Percentiles rank a stretch among this genome's conserved stretches.
Evolutionary conservation across 2,329 filamentous ascomycete genomes (phyloP).

Genomic region (Tolypocladium sp.): DNA sequence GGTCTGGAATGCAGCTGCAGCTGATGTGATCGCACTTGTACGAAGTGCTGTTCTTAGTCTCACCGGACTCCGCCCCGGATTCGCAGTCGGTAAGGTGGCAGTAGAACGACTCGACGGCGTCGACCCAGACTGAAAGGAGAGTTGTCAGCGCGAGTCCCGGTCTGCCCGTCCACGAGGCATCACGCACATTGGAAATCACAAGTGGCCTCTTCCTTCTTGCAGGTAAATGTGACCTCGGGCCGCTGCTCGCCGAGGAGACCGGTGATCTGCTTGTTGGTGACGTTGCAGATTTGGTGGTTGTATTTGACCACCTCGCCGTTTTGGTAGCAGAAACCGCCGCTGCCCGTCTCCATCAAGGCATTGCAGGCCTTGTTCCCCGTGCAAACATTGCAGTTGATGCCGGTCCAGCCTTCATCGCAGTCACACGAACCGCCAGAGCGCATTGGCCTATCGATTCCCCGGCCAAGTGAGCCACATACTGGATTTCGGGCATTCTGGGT

Average conservation of each 20-base stretch:
- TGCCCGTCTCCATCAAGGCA: slow-evolving; percentile 72
- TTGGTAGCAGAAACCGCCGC: slow-evolving; percentile 85
- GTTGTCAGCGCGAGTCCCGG: slow-evolving; percentile 4
- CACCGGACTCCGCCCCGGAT: slow-evolving; percentile 59
- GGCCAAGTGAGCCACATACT: slow-evolving; percentile 81
- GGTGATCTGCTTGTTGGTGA: slow-evolving; percentile 91
- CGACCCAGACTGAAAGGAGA: slow-evolving; percentile 70
- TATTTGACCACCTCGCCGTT: slow-evolving; percentile 84
- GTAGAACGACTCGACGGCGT: slow-evolving; percentile 90
- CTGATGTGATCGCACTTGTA: slow-evolving; percentile 80
- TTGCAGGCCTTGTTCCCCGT: slow-evolving; percentile 75
- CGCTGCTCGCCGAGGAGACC: slow-evolving; percentile 75
- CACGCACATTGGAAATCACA: slow-evolving; percentile 90
- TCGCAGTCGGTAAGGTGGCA: slow-evolving; percentile 78
- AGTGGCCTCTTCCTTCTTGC: slow-evolving; percentile 60
- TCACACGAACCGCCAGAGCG: slow-evolving; percentile 64
- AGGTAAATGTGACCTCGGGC: slow-evolving; percentile 91
- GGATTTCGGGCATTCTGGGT: neutral
- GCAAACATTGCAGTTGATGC: slow-evolving; percentile 98
- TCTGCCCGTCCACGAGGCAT: neutral
- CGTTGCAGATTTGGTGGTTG: slow-evolving; percentile 96
- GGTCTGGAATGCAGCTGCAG: slow-evolving; percentile 80
- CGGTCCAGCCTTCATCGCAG: slow-evolving; percentile 88
- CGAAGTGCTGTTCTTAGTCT: slow-evolving; percentile 67
- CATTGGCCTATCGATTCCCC: slow-evolving; percentile 69